Evolutionary conservation across 164 flowering plant species (phyloP).

Genomic region (Vitis amurensis): DNA sequence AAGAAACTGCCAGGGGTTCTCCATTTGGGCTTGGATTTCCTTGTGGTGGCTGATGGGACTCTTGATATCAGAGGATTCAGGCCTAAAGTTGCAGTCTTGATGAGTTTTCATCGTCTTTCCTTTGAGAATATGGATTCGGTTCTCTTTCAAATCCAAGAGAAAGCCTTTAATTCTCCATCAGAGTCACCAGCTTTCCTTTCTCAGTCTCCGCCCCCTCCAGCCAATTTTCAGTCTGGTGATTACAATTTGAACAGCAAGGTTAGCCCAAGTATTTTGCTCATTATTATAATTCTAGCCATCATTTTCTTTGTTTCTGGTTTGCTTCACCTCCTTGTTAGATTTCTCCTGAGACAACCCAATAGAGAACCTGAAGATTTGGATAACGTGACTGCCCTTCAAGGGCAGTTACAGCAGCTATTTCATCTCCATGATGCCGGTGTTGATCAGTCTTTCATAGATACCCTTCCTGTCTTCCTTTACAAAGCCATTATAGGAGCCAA

Average conservation of each 20-base stretch:
- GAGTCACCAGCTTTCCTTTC: conserved; percentile 26
- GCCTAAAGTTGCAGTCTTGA: conserved; percentile 34
- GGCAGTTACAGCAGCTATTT: conserved; percentile 88
- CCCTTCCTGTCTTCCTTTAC: conserved; percentile 85
- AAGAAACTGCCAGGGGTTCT: conserved; percentile 12
- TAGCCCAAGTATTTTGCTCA: conserved; percentile 76
- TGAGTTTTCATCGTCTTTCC: conserved; percentile 22
- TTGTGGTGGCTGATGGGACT: conserved; percentile 8
- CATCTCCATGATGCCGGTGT: conserved; percentile 93
- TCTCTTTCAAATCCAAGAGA: conserved; percentile 25
- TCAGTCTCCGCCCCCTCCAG: conserved; percentile 21
- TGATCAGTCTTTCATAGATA: conserved; percentile 87
- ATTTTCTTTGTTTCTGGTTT: conserved; percentile 86
- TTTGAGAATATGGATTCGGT: conserved; percentile 36
- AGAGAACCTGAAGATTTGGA: conserved; percentile 63
- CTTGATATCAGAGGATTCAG: conserved; percentile 12
- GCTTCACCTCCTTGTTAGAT: conserved; percentile 86
- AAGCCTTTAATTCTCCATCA: conserved; percentile 26
- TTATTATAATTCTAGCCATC: conserved; percentile 76
- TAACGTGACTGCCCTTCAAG: conserved; percentile 75
- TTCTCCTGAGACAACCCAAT: conserved; percentile 48
- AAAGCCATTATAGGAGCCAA: conserved; percentile 77
- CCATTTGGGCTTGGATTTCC: conserved; percentile 1
- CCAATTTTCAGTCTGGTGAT: conserved; percentile 28
- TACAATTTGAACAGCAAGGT: conserved; percentile 49